Conservation (phyloP, 306 rosid genomes). For the Cajanus cajan region DNA sequence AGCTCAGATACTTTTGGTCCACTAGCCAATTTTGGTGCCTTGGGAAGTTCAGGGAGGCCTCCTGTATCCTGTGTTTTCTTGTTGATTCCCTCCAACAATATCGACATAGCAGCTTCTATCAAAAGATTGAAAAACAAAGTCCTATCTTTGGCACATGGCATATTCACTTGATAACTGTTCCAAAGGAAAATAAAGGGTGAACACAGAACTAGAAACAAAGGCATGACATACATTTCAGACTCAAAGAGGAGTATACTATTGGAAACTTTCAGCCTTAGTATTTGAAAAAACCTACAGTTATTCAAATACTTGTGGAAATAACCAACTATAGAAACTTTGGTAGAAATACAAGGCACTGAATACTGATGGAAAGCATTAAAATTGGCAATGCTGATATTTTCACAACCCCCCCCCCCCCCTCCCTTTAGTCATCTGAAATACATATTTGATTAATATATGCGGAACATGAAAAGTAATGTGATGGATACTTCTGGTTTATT, state of each 20-base stretch:
- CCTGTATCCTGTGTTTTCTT: slow-evolving; percentile 50
- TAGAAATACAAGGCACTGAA: background rate
- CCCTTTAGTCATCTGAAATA: background rate
- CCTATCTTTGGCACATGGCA: slow-evolving; percentile 71
- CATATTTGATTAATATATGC: background rate
- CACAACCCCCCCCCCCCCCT: no score
- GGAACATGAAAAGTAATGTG: background rate
- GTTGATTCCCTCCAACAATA: slow-evolving; percentile 57
- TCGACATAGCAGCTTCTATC: slow-evolving; percentile 79
- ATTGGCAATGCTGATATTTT: background rate
- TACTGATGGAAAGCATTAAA: slow-evolving; percentile 12
- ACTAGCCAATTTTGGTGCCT: slow-evolving; percentile 80
- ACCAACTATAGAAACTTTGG: background rate
- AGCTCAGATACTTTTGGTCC: slow-evolving; percentile 93
- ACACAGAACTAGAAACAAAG: slow-evolving; percentile 24
- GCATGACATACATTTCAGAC: background rate
- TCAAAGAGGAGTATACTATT: slow-evolving; percentile 2
- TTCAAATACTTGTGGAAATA: background rate
- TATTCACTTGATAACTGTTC: slow-evolving; percentile 68
- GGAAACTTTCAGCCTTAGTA: background rate
- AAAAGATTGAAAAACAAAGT: slow-evolving; percentile 61
- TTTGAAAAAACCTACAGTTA: slow-evolving; percentile 15
- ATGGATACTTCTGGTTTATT: slow-evolving; percentile 8
- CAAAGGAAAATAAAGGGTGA: slow-evolving; percentile 18
- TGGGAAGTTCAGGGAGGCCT: slow-evolving; percentile 78